Conservation (phyloP, 768 basidiomycete genomes). For the Psilocybe tampanensis region DNA sequence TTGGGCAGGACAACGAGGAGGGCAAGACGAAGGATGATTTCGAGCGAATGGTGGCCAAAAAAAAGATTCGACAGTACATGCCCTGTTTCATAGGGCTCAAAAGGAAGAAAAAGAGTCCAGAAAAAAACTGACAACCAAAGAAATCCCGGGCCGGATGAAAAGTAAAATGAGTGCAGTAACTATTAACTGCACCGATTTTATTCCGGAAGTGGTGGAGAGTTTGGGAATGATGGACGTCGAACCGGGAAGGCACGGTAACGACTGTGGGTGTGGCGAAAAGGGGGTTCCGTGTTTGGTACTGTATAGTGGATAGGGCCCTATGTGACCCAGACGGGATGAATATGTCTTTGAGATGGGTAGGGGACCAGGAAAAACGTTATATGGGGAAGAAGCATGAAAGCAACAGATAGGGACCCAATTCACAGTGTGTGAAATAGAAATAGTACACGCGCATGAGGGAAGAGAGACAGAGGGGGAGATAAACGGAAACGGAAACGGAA, state of each 20-base stretch:
- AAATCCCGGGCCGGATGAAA: slow-evolving; percentile 11
- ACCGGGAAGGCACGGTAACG: slow-evolving; percentile 25
- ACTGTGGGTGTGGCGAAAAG: slow-evolving; percentile 7
- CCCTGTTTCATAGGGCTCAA: slow-evolving; percentile 18
- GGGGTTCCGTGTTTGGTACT: slow-evolving; percentile 12
- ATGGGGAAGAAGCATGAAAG: slow-evolving; percentile 24
- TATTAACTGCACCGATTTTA: neutral
- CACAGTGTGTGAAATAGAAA: slow-evolving; percentile 22
- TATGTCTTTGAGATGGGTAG: slow-evolving; percentile 52
- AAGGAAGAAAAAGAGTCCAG: slow-evolving; percentile 22
- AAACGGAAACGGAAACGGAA: slow-evolving; percentile 23
- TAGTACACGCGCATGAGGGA: slow-evolving; percentile 26
- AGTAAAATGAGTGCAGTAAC: neutral
- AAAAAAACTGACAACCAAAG: slow-evolving; percentile 13
- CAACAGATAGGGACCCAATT: slow-evolving; percentile 24
- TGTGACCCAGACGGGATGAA: slow-evolving; percentile 61
- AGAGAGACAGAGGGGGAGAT: too few relatives aligned
- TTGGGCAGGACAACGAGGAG: slow-evolving; percentile 1
- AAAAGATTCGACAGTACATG: neutral
- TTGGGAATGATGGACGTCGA: slow-evolving; percentile 14
- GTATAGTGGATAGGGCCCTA: slow-evolving; percentile 11
- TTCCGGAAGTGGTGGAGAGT: slow-evolving; percentile 10
- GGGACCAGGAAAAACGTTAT: slow-evolving; percentile 13
- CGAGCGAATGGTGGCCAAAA: slow-evolving; percentile 10
- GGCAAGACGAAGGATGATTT: slow-evolving; percentile 12